Percentiles rank a stretch among this genome's conserved stretches.
phyloP scores from a whole-genome alignment of 257 asterid species.

The Solanum chiquidenum region DNA sequence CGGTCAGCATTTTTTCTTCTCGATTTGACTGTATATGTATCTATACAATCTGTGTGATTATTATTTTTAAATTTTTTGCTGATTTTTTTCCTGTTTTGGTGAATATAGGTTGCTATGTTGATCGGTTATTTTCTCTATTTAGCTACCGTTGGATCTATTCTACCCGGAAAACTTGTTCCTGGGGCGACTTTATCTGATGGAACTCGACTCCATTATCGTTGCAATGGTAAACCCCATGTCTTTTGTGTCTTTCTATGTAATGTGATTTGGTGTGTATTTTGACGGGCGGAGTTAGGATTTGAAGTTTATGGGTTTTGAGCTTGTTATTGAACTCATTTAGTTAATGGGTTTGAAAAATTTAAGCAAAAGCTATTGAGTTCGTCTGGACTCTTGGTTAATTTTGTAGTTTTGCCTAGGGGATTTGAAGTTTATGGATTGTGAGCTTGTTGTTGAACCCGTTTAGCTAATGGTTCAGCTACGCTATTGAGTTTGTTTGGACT shows the following conservation, averaged over 20 bases:
- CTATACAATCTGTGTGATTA: not conserved
- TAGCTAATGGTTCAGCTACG: not conserved
- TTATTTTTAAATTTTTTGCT: not conserved
- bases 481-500: not conserved
- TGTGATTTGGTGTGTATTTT: not conserved
- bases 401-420: not conserved
- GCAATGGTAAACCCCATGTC: constrained; percentile 46
- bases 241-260: not conserved
- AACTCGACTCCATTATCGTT: constrained; percentile 66
- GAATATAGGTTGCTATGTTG: constrained; percentile 46
- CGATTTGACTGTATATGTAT: not conserved
- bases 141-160: constrained; percentile 69
- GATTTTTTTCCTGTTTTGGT: not conserved
- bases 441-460: not conserved
- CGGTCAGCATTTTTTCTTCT: constrained; percentile 33
- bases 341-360: not conserved
- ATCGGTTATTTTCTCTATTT: constrained; percentile 47
- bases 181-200: constrained; percentile 71
- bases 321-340: not conserved
- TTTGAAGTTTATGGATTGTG: not conserved
- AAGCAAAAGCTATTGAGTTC: not conserved
- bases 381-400: not conserved
- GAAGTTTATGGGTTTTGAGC: not conserved
- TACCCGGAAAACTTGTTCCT: constrained; percentile 67
- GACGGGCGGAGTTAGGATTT: not conserved